Evolutionary conservation across 768 basidiomycete genomes (phyloP), one percentile per base, ranked within the genome.

Genomic region (Mrakia gelida): DNA sequence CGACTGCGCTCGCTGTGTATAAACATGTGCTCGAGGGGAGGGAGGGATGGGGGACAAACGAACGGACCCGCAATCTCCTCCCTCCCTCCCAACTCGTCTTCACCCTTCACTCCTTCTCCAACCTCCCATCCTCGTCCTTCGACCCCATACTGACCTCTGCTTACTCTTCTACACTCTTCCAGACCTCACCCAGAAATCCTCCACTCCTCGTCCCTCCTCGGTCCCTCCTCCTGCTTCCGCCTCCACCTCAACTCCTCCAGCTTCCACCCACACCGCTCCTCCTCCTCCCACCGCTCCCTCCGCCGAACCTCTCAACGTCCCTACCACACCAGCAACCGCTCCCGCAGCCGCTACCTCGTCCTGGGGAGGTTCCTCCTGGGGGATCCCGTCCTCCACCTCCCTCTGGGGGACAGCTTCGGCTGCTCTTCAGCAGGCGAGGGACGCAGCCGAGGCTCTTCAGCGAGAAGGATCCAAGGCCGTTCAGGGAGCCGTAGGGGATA

Each of bases 151-250:
- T 59, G 26, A 59, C 59, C 11, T 28, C n/a, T 30, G n/a, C 41
- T 15, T 59, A 7, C 61, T 45, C 73, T 41, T 56, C 23, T 11
- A 38, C 21, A 41, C 73, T n/a, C 71, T 26, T 56, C n/a, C 71
- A 62, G 76, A 77, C 43, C 76, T 77, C n/a, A 77, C 76, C 11
- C 70, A 62, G 30, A 77, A 77, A 52, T 77, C 75, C 21, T 43
- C 75, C 32, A 41, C 75, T 11, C n/a, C 70, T 13, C 75, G 75
- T 5, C 67, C 75, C 26, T 16, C 65, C 7, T 71, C 70, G 0
- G 59, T 61, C n/a, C 41, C 77, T 10, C 65, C 77, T 41, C 68
- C 77, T n/a, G 38, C 81, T 26, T 45, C 76, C 68, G 34, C 82
- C 81, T 21, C 71, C 26, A 16, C 72, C 43, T 32, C 72, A 28